phyloP scores from a whole-genome alignment of 1,284 basidiomycete species.

The Pseudozyma thailandica region DNA sequence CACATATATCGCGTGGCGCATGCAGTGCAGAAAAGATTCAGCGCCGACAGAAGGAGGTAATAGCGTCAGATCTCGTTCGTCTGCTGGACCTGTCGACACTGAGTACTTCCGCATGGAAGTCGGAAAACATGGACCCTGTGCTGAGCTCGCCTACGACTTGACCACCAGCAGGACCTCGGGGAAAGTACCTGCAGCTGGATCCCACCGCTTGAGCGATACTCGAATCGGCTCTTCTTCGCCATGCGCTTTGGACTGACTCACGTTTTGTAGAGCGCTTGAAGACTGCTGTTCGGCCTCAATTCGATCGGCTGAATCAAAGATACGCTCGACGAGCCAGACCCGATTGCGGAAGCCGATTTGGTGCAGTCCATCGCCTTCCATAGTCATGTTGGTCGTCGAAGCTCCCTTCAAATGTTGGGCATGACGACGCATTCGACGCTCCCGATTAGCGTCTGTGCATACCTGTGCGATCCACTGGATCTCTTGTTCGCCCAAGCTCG shows the following conservation, averaged over 20 bases:
- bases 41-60: neutral
- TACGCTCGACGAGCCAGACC: slow-evolving; percentile 58
- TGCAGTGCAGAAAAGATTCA: too few species aligned
- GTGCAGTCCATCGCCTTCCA: slow-evolving; percentile 31
- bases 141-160: slow-evolving; percentile 22
- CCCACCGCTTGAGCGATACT: slow-evolving; percentile 51
- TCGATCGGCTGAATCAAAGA: slow-evolving; percentile 10
- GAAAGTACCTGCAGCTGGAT: slow-evolving; percentile 53
- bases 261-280: slow-evolving; percentile 14
- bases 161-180: slow-evolving; percentile 61
- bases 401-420: slow-evolving; percentile 4
- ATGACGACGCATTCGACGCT: slow-evolving; percentile 25
- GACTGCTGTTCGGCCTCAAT: neutral
- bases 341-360: slow-evolving; percentile 65
- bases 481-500: slow-evolving; percentile 39
- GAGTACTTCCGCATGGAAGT: too few species aligned
- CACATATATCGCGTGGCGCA: too few species aligned
- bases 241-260: slow-evolving; percentile 16
- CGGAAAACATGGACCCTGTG: too few species aligned
- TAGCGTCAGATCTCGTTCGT: slow-evolving; percentile 16
- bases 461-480: slow-evolving; percentile 46
- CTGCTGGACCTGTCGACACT: too few species aligned
- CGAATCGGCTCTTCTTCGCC: slow-evolving; percentile 23
- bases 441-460: slow-evolving; percentile 38
- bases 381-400: neutral